phyloP scores from a whole-genome alignment of 148 eudicot species.

The Rhododendron williamsianum region DNA sequence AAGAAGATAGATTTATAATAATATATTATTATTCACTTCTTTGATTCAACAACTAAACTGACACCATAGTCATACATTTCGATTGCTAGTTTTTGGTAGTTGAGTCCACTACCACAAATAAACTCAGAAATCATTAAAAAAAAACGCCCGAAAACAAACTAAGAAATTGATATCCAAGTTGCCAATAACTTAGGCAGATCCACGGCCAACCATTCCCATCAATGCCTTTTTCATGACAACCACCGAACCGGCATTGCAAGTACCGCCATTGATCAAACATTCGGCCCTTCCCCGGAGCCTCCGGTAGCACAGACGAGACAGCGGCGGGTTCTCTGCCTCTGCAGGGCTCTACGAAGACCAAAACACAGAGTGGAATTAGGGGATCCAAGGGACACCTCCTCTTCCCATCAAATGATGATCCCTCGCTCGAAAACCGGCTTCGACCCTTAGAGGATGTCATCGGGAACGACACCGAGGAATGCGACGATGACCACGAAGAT shows the following conservation, averaged over 20 bases:
- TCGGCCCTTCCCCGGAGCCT: background rate
- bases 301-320: background rate
- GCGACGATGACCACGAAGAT: conserved; percentile 15
- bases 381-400: conserved; percentile 14
- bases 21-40: background rate
- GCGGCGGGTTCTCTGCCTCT: background rate
- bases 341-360: conserved; percentile 12
- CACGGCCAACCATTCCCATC: conserved; percentile 30
- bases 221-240: conserved; percentile 31
- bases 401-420: conserved; percentile 21
- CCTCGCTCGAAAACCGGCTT: conserved; percentile 13
- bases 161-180: background rate
- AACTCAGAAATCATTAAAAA: background rate
- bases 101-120: conserved; percentile 11
- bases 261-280: background rate
- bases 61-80: background rate
- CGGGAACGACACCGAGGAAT: background rate
- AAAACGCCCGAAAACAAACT: background rate
- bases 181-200: conserved; percentile 13
- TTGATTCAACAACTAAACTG: background rate
- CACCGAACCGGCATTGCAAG: background rate
- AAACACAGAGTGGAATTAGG: conserved; percentile 29
- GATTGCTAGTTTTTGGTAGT: conserved; percentile 10
- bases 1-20: background rate
- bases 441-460: background rate